These are phyloP conservation scores for Calonectria hongkongensis DNA, from an alignment of 2,329 filamentous ascomycete species.

Conservation along the genomic window DNA sequence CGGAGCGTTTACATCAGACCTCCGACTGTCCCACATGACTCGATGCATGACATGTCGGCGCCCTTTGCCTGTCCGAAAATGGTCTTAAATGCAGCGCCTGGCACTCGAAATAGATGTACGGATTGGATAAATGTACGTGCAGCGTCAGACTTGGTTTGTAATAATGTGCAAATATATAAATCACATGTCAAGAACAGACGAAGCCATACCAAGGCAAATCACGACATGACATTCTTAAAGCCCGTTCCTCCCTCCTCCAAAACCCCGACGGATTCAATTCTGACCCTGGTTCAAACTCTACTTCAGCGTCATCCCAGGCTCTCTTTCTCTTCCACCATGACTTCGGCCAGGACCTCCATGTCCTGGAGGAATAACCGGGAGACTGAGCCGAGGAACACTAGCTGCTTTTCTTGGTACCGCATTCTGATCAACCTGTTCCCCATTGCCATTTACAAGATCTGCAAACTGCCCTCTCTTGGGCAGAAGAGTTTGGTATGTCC, in stretches of 20 bases:
- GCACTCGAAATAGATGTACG: too few relatives aligned
- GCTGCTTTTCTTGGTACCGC: not conserved
- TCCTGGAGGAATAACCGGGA: not conserved
- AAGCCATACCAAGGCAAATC: conserved; percentile 4
- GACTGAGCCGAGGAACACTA: conserved; percentile 4
- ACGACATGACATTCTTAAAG: not conserved
- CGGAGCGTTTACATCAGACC: conserved; percentile 43
- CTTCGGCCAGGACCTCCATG: not conserved
- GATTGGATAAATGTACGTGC: not conserved
- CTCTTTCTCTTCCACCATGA: not conserved
- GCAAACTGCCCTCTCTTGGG: conserved; percentile 66
- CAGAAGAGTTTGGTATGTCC: conserved; percentile 78
- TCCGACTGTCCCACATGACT: conserved; percentile 44
- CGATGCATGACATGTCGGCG: conserved; percentile 15
- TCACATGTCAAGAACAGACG: not conserved
- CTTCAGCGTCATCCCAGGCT: not conserved
- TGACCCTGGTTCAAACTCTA: conserved; percentile 2
- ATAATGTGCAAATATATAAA: not conserved
- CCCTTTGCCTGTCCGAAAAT: conserved; percentile 4
- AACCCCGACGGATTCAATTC: not conserved
- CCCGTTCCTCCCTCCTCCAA: not conserved
- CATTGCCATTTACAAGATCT: conserved; percentile 64
- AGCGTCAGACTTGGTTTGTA: not conserved
- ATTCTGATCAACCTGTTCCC: not conserved
- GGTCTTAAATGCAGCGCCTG: not conserved